Evolutionary conservation across 352 stramenopile species (phyloP), one percentile per base, ranked within the genome.

Genomic region (Phytophthora agathidicida): DNA sequence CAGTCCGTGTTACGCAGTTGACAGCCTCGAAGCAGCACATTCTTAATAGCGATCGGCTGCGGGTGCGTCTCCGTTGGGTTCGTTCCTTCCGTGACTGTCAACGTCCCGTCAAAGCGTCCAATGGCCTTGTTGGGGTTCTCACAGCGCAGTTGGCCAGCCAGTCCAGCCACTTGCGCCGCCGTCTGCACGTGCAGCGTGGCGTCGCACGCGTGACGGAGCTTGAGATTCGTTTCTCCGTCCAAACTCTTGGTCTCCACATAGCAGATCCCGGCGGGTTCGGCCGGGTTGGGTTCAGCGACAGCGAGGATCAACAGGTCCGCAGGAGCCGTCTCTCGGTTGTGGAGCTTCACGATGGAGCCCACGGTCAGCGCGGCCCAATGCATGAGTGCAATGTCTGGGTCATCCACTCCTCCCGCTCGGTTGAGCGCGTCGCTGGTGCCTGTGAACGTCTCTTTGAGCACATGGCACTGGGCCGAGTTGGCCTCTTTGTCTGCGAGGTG

Each of bases 211-310:
- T 93, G 74, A 17, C 89, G 83, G 27, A 94, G 60, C 65, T 97
- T 97, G 30, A 97, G 66, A 50, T 97, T 97, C 7, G 90, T 97
- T 39, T 97, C 90, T 10, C 90, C 90, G 48, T 97, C 90, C 7
- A 97, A 64, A 44, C 76, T 92, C 51, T 89, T 91, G 41, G 90
- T 97, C 68, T 96, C 85, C 7, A 96, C 84, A 54, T 94, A 96
- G 66, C 82, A 92, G 23, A 93, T 88, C 20, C 86, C 84, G 4
- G 76, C 83, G 0, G 88, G 80, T 32, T 85, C 65, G 10, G 51
- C 71, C 3, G 79, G 68, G 16, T 93, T 77, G 1, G 78, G 65
- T 60, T 97, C 87, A 7, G 81, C 68, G 3, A 92, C 83, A 0
- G 72, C 66, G 17, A 98, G 68, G 31, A 97, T 88, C 3, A 97